A percentile compares a stretch with the other conserved stretches of the same genome.
Conservation (phyloP, 2,329 filamentous ascomycete genomes). For the Diaporthe helianthi region DNA sequence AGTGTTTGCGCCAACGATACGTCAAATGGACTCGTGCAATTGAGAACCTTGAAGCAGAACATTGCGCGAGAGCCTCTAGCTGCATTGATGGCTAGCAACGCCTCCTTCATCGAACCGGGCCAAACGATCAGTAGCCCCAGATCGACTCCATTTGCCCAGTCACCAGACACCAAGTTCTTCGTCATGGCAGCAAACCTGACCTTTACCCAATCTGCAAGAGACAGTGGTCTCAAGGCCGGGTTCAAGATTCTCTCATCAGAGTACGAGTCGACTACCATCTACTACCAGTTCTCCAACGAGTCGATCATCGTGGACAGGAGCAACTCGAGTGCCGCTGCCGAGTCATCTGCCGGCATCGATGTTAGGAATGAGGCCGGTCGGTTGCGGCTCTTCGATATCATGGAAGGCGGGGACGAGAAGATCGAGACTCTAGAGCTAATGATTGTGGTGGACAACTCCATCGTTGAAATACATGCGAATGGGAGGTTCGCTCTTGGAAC, state of each 20-base stretch:
- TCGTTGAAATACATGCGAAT: constrained; percentile 51
- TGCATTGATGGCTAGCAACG: constrained; percentile 41
- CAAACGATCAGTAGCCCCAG: constrained; percentile 35
- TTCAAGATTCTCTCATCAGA: constrained; percentile 50
- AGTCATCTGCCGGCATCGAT: constrained; percentile 48
- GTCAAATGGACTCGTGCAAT: constrained; percentile 44
- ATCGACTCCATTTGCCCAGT: constrained; percentile 8
- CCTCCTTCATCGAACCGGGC: constrained; percentile 38
- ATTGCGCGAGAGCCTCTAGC: constrained; percentile 47
- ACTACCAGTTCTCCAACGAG: constrained; percentile 54
- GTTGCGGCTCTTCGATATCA: constrained; percentile 50
- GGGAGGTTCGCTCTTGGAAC: constrained; percentile 50
- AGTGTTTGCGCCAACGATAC: constrained; percentile 41
- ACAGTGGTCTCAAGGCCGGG: constrained; percentile 47
- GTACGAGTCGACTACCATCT: constrained; percentile 50
- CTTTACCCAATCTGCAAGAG: constrained; percentile 46
- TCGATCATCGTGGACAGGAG: constrained; percentile 49
- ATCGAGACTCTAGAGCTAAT: constrained; percentile 49
- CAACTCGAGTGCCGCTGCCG: constrained; percentile 49
- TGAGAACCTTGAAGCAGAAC: constrained; percentile 47
- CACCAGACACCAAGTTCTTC: constrained; percentile 46
- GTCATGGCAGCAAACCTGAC: constrained; percentile 46
- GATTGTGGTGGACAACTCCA: constrained; percentile 49
- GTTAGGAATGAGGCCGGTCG: constrained; percentile 47
- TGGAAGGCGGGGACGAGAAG: constrained; percentile 38